phyloP scores from a whole-genome alignment of 306 rosid genomes.

The Notholithocarpus densiflorus region DNA sequence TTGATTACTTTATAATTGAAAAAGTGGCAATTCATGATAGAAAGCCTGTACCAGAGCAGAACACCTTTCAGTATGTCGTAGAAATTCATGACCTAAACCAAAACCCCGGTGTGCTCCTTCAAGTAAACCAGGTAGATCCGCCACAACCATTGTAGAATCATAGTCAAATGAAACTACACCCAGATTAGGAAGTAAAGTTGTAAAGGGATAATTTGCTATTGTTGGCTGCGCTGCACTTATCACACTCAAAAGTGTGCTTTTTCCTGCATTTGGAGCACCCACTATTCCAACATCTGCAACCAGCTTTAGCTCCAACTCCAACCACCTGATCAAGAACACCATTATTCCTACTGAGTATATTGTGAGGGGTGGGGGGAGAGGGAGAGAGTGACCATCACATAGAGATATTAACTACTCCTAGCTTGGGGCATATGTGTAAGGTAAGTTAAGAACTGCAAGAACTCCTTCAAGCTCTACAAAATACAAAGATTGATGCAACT shows the following conservation, averaged over 20 bases:
- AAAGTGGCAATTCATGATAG: slow-evolving; percentile 16
- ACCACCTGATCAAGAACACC: slow-evolving; percentile 70
- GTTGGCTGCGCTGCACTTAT: slow-evolving; percentile 91
- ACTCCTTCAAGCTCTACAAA: not conserved
- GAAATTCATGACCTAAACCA: slow-evolving; percentile 95
- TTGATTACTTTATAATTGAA: not conserved
- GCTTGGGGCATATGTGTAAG: not conserved
- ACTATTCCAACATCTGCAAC: slow-evolving; percentile 98
- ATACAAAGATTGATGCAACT: not conserved
- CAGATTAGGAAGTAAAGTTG: slow-evolving; percentile 91
- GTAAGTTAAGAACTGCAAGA: not conserved
- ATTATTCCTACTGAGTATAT: slow-evolving; percentile 18
- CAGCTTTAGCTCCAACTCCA: slow-evolving; percentile 92
- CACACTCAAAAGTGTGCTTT: slow-evolving; percentile 91
- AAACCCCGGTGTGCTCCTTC: slow-evolving; percentile 98
- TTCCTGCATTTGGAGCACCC: slow-evolving; percentile 97
- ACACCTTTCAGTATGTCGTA: slow-evolving; percentile 94
- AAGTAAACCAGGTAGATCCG: slow-evolving; percentile 97
- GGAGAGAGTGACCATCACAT: too few species aligned
- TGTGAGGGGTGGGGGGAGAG: too few species aligned
- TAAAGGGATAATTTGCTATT: slow-evolving; percentile 92
- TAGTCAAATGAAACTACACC: slow-evolving; percentile 95
- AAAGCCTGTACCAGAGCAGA: slow-evolving; percentile 69
- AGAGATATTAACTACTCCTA: not conserved
- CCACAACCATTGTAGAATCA: slow-evolving; percentile 87